phyloP scores from a whole-genome alignment of 1,139 yeast genomes.

The Saccharomyces hybrid region DNA sequence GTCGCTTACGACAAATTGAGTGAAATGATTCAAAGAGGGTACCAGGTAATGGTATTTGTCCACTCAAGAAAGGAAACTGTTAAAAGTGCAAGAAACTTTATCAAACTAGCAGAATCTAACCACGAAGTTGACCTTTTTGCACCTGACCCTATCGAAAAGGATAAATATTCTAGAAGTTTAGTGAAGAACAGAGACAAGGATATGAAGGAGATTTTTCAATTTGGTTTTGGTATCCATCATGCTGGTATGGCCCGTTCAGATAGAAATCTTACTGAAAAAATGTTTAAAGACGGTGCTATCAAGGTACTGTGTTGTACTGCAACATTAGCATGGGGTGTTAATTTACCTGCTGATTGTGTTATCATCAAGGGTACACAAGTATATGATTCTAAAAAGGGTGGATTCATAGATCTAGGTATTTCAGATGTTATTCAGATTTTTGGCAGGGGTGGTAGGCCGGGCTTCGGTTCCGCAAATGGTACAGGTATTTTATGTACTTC shows the following conservation, averaged over 20 bases:
- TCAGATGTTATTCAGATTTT: conserved; percentile 96
- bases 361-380: conserved; percentile 95
- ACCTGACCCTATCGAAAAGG: conserved; percentile 38
- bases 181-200: conserved; percentile 71
- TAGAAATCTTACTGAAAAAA: conserved; percentile 79
- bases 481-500: conserved; percentile 88
- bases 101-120: conserved; percentile 57
- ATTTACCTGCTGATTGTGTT: conserved; percentile 96
- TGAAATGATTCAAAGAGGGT: conserved; percentile 59
- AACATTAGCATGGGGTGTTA: conserved; percentile 99
- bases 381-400: conserved; percentile 92
- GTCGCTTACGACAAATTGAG: conserved; percentile 71
- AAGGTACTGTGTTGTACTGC: conserved; percentile 94
- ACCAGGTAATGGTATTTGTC: conserved; percentile 95
- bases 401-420: conserved; percentile 85
- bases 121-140: conserved; percentile 56
- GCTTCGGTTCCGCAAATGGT: conserved; percentile 77
- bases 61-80: conserved; percentile 92
- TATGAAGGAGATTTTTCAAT: conserved; percentile 66
- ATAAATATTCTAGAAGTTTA: conserved; percentile 56
- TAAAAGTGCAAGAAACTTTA: conserved; percentile 69
- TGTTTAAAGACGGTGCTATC: conserved; percentile 80
- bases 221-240: conserved; percentile 92
- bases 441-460: conserved; percentile 99
- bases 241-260: conserved; percentile 96